A percentile compares a stretch with the other conserved stretches of the same genome.
Evolutionary conservation across 441 rosid genomes (phyloP).

Genomic region (Biscutella laevigata): DNA sequence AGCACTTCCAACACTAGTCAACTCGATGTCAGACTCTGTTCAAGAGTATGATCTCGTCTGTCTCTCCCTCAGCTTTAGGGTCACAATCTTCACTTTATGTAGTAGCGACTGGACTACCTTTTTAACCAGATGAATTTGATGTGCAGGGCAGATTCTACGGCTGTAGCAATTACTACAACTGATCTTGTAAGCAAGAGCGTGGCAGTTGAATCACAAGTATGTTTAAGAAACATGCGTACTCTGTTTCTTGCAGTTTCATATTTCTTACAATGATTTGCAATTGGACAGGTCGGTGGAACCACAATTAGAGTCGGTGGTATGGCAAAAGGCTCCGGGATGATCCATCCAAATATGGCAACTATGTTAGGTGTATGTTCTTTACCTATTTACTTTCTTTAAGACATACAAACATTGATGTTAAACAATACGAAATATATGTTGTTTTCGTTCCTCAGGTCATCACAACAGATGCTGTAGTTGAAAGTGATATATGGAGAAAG

Average conservation of each 20-base stretch:
- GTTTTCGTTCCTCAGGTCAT: constrained; percentile 61
- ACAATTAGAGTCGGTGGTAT: constrained; percentile 75
- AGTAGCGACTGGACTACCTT: constrained; percentile 1
- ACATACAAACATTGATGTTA: not conserved
- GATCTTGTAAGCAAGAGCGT: constrained; percentile 98
- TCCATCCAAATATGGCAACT: constrained; percentile 98
- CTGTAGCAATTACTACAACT: constrained; percentile 90
- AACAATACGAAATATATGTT: not conserved
- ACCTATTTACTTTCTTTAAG: constrained; percentile 1
- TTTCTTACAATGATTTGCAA: not conserved
- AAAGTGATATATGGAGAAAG: constrained; percentile 83
- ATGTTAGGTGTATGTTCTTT: constrained; percentile 74
- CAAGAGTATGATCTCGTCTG: constrained; percentile 44
- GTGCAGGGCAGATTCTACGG: constrained; percentile 93
- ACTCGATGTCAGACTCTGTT: constrained; percentile 48
- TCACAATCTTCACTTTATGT: not conserved
- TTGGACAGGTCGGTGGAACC: constrained; percentile 61
- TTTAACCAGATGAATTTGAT: constrained; percentile 12
- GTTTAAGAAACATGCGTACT: not conserved
- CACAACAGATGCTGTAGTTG: constrained; percentile 78
- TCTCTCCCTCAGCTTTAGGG: not conserved
- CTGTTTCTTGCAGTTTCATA: not conserved
- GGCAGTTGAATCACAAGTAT: constrained; percentile 73
- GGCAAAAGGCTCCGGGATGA: constrained; percentile 99
- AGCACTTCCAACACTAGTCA: constrained; percentile 67